A percentile compares a stretch with the other conserved stretches of the same genome.
Evolutionary conservation across 176 grass and related monocot species (phyloP).

Genomic region (Triticum turgidum): DNA sequence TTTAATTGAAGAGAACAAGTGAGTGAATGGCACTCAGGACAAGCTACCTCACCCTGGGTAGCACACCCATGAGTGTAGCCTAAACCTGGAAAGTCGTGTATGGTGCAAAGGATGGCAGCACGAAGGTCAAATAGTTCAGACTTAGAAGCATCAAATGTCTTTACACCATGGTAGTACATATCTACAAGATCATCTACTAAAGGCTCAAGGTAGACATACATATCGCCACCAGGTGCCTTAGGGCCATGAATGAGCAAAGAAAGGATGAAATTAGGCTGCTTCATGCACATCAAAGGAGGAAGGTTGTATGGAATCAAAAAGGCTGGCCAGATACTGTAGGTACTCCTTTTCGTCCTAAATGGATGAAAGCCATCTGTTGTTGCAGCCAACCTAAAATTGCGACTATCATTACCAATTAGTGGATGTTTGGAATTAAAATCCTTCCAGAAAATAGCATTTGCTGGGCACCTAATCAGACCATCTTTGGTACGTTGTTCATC

Average conservation of each 20-base stretch:
- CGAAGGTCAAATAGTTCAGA: neutral
- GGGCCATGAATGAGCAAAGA: neutral
- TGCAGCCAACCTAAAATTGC: neutral
- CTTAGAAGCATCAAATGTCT: neutral
- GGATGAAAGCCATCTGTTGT: neutral
- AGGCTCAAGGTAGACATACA: neutral
- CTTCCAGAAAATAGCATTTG: neutral
- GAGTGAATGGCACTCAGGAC: neutral
- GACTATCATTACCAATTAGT: neutral
- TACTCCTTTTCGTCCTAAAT: neutral
- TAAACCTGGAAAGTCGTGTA: neutral
- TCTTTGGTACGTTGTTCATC: neutral
- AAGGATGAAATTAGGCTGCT: slow-evolving; percentile 7
- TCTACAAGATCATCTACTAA: neutral
- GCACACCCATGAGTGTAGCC: neutral
- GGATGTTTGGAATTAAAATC: neutral
- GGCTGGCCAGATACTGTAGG: neutral
- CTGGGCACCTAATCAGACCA: neutral
- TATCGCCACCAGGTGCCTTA: neutral
- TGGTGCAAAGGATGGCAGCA: neutral
- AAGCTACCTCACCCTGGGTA: neutral
- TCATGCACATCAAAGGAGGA: neutral
- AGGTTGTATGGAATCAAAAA: neutral
- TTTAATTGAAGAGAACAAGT: neutral
- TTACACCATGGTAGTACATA: neutral